phyloP scores from a whole-genome alignment of 2,329 filamentous ascomycete species.

The Nemania abortiva region DNA sequence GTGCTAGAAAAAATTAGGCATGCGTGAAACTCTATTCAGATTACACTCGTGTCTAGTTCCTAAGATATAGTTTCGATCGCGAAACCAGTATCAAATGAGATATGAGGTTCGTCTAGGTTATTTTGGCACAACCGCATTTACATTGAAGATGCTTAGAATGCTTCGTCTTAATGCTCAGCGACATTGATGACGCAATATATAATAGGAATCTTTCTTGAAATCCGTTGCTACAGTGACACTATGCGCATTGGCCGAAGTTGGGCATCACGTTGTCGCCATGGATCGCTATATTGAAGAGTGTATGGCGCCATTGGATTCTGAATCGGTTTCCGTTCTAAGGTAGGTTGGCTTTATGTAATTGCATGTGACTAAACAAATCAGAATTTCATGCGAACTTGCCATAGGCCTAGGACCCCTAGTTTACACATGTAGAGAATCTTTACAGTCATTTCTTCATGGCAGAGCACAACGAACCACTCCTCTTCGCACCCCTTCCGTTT shows the following conservation, averaged over 20 bases:
- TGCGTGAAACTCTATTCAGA: not conserved
- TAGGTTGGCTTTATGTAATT: not conserved
- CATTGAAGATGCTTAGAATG: conserved; percentile 8
- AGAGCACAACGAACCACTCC: conserved; percentile 68
- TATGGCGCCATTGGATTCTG: not conserved
- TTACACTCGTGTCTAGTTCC: not conserved
- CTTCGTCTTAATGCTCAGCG: not conserved
- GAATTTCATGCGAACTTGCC: not conserved
- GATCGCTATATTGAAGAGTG: not conserved
- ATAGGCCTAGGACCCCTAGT: not conserved
- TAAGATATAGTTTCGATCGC: conserved; percentile 6
- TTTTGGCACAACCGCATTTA: not conserved
- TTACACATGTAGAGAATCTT: conserved; percentile 8
- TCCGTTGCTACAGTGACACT: not conserved
- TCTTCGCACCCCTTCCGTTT: conserved; percentile 70
- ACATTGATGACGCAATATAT: not conserved
- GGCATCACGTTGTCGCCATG: not conserved
- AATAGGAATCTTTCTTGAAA: not conserved
- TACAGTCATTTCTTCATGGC: conserved; percentile 33
- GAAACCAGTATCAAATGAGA: conserved; percentile 18
- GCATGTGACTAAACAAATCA: not conserved
- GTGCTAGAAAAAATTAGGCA: not conserved
- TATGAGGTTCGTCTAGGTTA: not conserved
- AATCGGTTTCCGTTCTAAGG: not conserved
- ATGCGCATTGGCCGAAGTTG: not conserved